These are phyloP conservation scores for Nigrospora oryzae DNA, from an alignment of 2,329 filamentous ascomycete species.

Conservation along the genomic window DNA sequence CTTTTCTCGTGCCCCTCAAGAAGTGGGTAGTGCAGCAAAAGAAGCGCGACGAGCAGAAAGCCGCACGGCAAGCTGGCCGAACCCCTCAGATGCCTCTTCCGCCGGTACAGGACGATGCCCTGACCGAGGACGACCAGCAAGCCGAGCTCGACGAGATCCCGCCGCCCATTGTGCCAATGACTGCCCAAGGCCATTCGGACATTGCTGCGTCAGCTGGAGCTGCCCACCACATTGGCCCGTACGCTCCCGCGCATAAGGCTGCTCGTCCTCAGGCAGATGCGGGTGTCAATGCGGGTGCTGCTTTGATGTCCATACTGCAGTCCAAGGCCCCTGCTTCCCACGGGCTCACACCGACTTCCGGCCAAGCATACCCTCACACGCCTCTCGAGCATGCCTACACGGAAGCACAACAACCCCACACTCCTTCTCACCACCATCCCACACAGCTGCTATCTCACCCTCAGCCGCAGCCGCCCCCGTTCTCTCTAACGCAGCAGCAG, in stretches of 20 bases:
- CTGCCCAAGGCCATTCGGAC: background rate
- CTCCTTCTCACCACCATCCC: constrained; percentile 49
- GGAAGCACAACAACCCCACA: constrained; percentile 43
- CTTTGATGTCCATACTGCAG: constrained; percentile 46
- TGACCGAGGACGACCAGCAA: constrained; percentile 55
- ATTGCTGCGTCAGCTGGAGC: background rate
- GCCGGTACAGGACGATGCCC: constrained; percentile 43
- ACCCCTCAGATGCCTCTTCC: constrained; percentile 23
- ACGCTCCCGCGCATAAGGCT: background rate
- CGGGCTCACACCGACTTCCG: background rate
- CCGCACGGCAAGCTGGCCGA: constrained; percentile 26
- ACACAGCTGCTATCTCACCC: constrained; percentile 34
- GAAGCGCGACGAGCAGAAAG: constrained; percentile 54
- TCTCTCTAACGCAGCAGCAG: background rate
- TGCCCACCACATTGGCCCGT: background rate
- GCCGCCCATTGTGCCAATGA: background rate
- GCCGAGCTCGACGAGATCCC: constrained; percentile 18
- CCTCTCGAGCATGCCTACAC: constrained; percentile 44
- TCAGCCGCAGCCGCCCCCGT: background rate
- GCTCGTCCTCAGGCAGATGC: constrained; percentile 36
- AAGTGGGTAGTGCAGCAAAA: constrained; percentile 86
- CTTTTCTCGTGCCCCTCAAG: constrained; percentile 77
- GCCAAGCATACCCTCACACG: constrained; percentile 31
- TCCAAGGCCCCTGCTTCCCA: constrained; percentile 12
- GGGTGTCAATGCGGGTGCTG: constrained; percentile 37